A percentile compares a stretch with the other conserved stretches of the same genome.
These are phyloP conservation scores for Calonectria pseudoreteaudii DNA, from an alignment of 2,329 filamentous ascomycete species.

Conservation along the genomic window DNA sequence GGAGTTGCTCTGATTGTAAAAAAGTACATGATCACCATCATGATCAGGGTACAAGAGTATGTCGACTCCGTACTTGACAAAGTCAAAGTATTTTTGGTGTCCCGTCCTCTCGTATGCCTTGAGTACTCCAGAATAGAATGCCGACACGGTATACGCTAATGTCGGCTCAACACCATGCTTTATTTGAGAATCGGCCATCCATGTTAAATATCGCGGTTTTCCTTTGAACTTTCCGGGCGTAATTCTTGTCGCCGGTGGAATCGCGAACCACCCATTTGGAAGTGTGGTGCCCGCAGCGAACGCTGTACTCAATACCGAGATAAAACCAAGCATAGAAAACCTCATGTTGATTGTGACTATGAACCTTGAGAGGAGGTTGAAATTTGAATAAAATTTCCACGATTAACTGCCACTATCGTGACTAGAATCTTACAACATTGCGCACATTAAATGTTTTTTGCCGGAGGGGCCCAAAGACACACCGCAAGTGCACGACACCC, in stretches of 20 bases:
- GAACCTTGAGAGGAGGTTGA: no score
- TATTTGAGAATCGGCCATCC: background rate
- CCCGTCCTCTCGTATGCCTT: background rate
- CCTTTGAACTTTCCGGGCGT: background rate
- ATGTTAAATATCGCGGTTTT: background rate
- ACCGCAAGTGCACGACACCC: no score
- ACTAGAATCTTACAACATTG: background rate
- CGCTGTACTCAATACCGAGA: background rate
- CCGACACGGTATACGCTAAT: background rate
- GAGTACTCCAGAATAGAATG: background rate
- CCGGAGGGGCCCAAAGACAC: background rate
- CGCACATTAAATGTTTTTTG: background rate
- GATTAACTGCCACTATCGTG: background rate
- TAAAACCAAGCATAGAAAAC: background rate
- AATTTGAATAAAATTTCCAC: background rate
- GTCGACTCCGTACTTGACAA: background rate
- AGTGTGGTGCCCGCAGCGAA: background rate
- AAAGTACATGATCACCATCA: background rate
- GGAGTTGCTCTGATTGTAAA: slow-evolving; percentile 5
- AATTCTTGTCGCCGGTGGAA: background rate
- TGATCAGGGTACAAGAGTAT: background rate
- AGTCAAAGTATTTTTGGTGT: background rate
- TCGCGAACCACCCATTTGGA: background rate
- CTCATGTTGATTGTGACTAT: background rate
- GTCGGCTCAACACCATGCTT: background rate